Evolutionary conservation across 2,329 filamentous ascomycete species (phyloP).

Genomic region (Exophiala sp.): DNA sequence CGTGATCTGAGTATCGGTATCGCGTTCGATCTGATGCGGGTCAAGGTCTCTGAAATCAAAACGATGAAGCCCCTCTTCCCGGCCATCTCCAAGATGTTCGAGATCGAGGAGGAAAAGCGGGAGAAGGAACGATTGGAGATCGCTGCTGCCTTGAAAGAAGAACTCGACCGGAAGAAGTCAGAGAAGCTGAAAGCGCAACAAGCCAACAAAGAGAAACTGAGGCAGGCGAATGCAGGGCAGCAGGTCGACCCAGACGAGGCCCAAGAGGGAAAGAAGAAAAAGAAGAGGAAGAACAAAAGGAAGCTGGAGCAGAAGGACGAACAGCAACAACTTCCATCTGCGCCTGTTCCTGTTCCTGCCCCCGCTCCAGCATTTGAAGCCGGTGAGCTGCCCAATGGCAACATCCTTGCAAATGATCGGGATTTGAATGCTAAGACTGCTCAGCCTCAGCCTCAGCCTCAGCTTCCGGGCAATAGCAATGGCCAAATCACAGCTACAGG

Average conservation of each 20-base stretch:
- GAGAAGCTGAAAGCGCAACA: conserved; percentile 9
- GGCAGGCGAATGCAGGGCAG: neutral
- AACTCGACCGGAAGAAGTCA: conserved; percentile 6
- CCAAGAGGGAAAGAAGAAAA: conserved; percentile 19
- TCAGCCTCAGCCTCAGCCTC: conserved; percentile 1
- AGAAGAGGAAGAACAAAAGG: conserved; percentile 21
- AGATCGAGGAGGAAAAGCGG: conserved; percentile 32
- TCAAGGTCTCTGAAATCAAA: conserved; percentile 54
- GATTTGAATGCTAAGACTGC: conserved; percentile 15
- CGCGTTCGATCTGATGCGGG: conserved; percentile 60
- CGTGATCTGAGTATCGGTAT: conserved; percentile 50
- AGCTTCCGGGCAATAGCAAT: neutral
- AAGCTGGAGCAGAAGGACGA: neutral
- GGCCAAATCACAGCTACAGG: neutral
- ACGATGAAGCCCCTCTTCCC: conserved; percentile 53
- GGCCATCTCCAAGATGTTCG: conserved; percentile 50
- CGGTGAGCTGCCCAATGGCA: conserved; percentile 11
- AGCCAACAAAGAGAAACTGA: conserved; percentile 5
- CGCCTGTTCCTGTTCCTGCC: neutral
- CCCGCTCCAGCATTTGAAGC: neutral
- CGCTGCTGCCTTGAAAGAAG: conserved; percentile 6
- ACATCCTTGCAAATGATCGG: neutral
- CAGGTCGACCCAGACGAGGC: neutral
- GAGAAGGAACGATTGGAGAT: conserved; percentile 16
- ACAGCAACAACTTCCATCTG: neutral